A percentile compares a stretch with the other conserved stretches of the same genome.
Conservation (phyloP, 139 green algal genomes). For the Yamagishiella unicocca region DNA sequence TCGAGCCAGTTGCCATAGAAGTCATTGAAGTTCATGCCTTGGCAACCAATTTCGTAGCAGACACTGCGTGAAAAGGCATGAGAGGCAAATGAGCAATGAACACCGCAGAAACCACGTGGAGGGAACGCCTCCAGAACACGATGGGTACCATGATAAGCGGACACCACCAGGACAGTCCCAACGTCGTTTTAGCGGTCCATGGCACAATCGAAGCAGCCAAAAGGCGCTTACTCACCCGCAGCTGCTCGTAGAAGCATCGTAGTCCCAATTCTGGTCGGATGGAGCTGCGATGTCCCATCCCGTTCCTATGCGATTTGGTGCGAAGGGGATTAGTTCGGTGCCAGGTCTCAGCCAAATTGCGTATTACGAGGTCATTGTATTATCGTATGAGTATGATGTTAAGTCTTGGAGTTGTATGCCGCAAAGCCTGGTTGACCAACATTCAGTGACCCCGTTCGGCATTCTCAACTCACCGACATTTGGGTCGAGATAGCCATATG, state of each 20-base stretch:
- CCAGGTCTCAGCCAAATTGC: too few relatives aligned
- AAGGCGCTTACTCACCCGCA: conserved; percentile 4
- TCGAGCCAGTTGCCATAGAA: conserved; percentile 28
- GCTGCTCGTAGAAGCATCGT: neutral
- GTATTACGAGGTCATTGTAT: too few relatives aligned
- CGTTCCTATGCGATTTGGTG: too few relatives aligned
- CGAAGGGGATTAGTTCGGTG: too few relatives aligned
- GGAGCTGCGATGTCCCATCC: conserved; percentile 49
- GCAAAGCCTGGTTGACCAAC: too few relatives aligned
- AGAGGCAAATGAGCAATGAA: neutral
- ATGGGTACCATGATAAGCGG: too few relatives aligned
- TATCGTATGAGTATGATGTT: too few relatives aligned
- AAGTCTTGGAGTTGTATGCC: too few relatives aligned
- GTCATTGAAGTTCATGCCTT: conserved; percentile 20
- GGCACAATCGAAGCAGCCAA: neutral
- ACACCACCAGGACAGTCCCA: too few relatives aligned
- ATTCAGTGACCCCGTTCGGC: too few relatives aligned
- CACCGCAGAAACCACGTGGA: neutral
- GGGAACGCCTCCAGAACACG: too few relatives aligned
- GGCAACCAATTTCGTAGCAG: conserved; percentile 48
- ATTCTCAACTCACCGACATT: conserved; percentile 35
- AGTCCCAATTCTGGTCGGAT: conserved; percentile 50
- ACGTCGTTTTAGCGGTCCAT: too few relatives aligned
- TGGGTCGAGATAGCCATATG: conserved; percentile 22
- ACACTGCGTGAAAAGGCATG: conserved; percentile 9